A percentile compares a stretch with the other conserved stretches of the same genome.
These are phyloP conservation scores for Rhodotorula glutinis DNA, from an alignment of 1,284 basidiomycete species.

Conservation along the genomic window DNA sequence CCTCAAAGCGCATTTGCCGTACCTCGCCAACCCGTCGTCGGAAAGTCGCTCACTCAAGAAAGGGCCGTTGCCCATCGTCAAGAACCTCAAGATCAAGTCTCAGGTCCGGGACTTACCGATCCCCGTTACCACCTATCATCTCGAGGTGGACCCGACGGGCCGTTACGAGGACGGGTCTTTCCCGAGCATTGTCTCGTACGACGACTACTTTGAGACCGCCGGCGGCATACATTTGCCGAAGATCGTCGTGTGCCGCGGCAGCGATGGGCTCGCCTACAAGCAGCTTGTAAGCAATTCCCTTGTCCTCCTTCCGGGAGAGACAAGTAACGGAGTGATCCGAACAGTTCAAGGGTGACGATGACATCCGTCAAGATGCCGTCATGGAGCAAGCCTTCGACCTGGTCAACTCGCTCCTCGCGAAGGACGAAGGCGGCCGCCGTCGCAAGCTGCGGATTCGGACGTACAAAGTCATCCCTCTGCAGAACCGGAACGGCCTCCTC, in stretches of 20 bases:
- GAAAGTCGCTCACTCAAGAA: conserved; percentile 9
- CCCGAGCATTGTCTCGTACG: conserved; percentile 63
- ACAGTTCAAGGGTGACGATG: conserved; percentile 91
- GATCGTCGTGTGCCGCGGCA: conserved; percentile 68
- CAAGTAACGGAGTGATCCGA: background rate
- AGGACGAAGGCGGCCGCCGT: conserved; percentile 70
- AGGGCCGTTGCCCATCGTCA: conserved; percentile 7
- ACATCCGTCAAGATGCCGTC: conserved; percentile 92
- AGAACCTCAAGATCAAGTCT: conserved; percentile 11
- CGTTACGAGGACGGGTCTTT: conserved; percentile 63
- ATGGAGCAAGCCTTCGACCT: conserved; percentile 98
- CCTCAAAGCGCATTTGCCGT: conserved; percentile 50
- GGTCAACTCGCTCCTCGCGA: conserved; percentile 72
- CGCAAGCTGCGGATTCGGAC: conserved; percentile 72
- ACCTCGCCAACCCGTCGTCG: conserved; percentile 7
- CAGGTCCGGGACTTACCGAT: conserved; percentile 61
- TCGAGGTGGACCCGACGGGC: conserved; percentile 68
- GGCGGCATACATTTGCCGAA: conserved; percentile 85
- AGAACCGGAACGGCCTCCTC: conserved; percentile 74
- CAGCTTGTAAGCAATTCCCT: conserved; percentile 64
- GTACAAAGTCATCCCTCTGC: conserved; percentile 86
- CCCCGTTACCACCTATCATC: conserved; percentile 73
- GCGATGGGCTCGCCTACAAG: conserved; percentile 65
- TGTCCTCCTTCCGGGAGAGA: background rate
- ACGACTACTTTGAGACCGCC: conserved; percentile 61